A percentile compares a stretch with the other conserved stretches of the same genome.
Conservation (phyloP, 1,284 basidiomycete genomes). For the Cryptococcus sp. region DNA sequence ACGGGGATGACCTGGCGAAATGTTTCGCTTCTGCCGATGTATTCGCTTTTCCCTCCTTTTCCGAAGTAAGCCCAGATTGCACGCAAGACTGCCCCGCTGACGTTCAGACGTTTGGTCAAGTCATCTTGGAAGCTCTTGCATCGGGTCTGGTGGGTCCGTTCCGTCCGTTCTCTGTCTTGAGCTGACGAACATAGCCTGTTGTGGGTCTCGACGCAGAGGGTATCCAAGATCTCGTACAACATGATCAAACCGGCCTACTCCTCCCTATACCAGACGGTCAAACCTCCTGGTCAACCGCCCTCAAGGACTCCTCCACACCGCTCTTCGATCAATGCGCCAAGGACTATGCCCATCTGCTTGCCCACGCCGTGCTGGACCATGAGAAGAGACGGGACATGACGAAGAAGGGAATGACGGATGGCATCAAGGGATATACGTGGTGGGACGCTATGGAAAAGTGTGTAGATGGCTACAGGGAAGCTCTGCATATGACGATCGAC, state of each 20-base stretch:
- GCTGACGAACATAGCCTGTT: slow-evolving; percentile 43
- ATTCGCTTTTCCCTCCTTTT: slow-evolving; percentile 54
- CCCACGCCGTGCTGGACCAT: slow-evolving; percentile 38
- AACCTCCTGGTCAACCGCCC: slow-evolving; percentile 14
- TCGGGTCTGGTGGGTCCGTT: slow-evolving; percentile 46
- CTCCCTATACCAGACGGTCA: slow-evolving; percentile 34
- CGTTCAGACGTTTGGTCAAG: slow-evolving; percentile 53
- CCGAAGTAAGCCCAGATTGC: slow-evolving; percentile 41
- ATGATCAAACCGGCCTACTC: slow-evolving; percentile 49
- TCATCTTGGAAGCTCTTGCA: slow-evolving; percentile 55
- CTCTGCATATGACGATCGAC: no score
- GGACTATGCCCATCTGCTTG: slow-evolving; percentile 49
- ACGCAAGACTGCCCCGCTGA: not conserved
- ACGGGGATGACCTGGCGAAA: slow-evolving; percentile 45
- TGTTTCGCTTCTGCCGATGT: slow-evolving; percentile 53
- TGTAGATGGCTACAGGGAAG: no score
- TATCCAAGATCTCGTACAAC: slow-evolving; percentile 53
- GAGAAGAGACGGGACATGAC: slow-evolving; percentile 40
- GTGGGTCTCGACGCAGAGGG: slow-evolving; percentile 56
- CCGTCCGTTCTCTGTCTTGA: not conserved
- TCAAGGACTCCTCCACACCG: slow-evolving; percentile 34
- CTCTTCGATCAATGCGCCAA: slow-evolving; percentile 43
- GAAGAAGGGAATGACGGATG: slow-evolving; percentile 42
- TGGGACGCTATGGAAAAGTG: slow-evolving; percentile 52
- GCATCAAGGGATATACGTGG: slow-evolving; percentile 50